Percentiles rank a stretch among this genome's conserved stretches.
phyloP scores from a whole-genome alignment of 2,329 filamentous ascomycete species.

The Geosmithia morbida region DNA sequence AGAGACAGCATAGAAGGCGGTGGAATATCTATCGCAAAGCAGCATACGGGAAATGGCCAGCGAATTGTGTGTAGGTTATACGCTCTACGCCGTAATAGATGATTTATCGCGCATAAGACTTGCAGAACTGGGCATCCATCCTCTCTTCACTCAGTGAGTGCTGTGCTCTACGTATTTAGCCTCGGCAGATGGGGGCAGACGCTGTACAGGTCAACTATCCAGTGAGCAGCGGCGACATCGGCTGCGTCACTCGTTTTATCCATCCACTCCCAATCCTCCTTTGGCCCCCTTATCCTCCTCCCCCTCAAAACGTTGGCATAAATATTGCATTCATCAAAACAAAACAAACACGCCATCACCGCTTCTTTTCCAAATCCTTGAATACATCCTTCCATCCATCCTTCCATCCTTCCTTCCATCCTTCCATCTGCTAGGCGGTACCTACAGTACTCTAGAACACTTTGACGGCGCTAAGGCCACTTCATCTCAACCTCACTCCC shows the following conservation, averaged over 20 bases:
- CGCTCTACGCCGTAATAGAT: too few relatives aligned
- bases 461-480: too few relatives aligned
- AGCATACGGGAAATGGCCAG: too few relatives aligned
- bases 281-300: not conserved
- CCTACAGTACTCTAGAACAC: too few relatives aligned
- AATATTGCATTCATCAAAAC: not conserved
- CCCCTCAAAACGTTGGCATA: not conserved
- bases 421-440: not conserved
- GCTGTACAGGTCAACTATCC: not conserved
- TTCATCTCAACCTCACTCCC: too few relatives aligned
- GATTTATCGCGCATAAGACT: not conserved
- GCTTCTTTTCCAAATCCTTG: not conserved
- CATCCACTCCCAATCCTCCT: not conserved
- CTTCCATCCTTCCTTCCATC: not conserved
- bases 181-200: slow-evolving; percentile 2
- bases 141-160: not conserved
- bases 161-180: slow-evolving; percentile 2
- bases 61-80: too few relatives aligned
- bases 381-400: not conserved
- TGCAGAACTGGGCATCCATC: not conserved
- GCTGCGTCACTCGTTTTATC: not conserved
- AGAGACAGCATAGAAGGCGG: too few relatives aligned
- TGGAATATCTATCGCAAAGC: too few relatives aligned
- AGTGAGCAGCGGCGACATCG: not conserved
- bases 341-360: not conserved